These are phyloP conservation scores for Entomophthora muscae DNA, from an alignment of 371 early-diverging fungal species.

Conservation along the genomic window DNA sequence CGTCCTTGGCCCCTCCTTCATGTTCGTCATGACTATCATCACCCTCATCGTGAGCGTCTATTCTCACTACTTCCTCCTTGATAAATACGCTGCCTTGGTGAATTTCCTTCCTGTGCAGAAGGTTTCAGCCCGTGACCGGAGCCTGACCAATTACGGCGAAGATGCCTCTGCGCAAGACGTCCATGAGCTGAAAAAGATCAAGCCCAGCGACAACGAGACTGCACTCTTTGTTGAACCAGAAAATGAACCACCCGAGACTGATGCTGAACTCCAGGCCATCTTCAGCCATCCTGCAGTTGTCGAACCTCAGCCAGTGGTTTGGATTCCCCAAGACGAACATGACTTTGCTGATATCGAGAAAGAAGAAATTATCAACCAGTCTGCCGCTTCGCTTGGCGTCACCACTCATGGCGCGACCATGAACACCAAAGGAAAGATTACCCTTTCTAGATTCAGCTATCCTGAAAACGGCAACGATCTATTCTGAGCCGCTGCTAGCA, in stretches of 20 bases:
- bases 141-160: neutral
- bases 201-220: neutral
- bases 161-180: neutral
- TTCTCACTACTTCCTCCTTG: neutral
- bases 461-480: too few species aligned
- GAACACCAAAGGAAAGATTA: too few species aligned
- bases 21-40: too few species aligned
- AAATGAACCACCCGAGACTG: neutral
- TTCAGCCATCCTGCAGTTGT: neutral
- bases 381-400: too few species aligned
- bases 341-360: too few species aligned
- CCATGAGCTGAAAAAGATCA: too few species aligned
- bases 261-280: neutral
- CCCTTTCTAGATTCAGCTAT: too few species aligned
- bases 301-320: neutral
- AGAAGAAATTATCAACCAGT: too few species aligned
- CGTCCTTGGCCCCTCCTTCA: too few species aligned
- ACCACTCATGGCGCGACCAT: too few species aligned
- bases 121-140: neutral
- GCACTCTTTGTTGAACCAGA: neutral
- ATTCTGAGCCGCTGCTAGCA: too few species aligned
- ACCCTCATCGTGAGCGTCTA: neutral
- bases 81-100: neutral
- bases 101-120: neutral
- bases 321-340: too few species aligned